phyloP scores from a whole-genome alignment of 176 grass and related monocot species.

The Bonia amplexicaulis region DNA sequence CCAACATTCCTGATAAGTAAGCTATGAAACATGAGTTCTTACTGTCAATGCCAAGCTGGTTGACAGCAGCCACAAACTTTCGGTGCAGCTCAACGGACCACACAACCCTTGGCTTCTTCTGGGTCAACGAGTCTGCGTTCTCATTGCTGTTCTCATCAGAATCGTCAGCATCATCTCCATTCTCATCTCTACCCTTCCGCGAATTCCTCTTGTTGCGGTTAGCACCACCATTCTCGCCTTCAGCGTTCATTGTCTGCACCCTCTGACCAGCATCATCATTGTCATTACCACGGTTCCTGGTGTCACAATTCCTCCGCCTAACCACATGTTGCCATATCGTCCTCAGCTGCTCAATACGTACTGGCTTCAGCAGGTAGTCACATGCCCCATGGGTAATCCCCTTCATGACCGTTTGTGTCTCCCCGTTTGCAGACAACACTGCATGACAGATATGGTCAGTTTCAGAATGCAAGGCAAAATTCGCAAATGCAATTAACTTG shows the following conservation, averaged over 20 bases:
- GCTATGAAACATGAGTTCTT: slow-evolving; percentile 27
- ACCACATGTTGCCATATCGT: slow-evolving; percentile 90
- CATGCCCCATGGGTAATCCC: slow-evolving; percentile 85
- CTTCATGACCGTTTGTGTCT: slow-evolving; percentile 75
- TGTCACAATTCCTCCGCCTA: slow-evolving; percentile 46
- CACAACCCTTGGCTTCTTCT: slow-evolving; percentile 79
- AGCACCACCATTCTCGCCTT: slow-evolving; percentile 38
- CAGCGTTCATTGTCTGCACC: slow-evolving; percentile 6
- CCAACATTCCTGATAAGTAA: not conserved
- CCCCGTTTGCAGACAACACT: slow-evolving; percentile 86
- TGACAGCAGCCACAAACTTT: slow-evolving; percentile 83
- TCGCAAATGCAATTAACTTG: not conserved
- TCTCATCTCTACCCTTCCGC: slow-evolving; percentile 52
- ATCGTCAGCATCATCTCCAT: slow-evolving; percentile 54
- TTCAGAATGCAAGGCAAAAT: slow-evolving; percentile 7
- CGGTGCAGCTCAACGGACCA: slow-evolving; percentile 82
- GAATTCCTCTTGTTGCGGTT: slow-evolving; percentile 39
- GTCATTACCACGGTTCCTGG: slow-evolving; percentile 27
- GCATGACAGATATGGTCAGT: slow-evolving; percentile 28
- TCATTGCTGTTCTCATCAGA: slow-evolving; percentile 60
- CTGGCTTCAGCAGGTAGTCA: slow-evolving; percentile 86
- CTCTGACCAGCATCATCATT: slow-evolving; percentile 45
- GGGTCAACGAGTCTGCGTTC: slow-evolving; percentile 20
- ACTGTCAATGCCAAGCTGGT: slow-evolving; percentile 91
- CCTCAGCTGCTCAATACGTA: slow-evolving; percentile 71